Conservation (phyloP, 257 asterid species). For the Echites panduratus region DNA sequence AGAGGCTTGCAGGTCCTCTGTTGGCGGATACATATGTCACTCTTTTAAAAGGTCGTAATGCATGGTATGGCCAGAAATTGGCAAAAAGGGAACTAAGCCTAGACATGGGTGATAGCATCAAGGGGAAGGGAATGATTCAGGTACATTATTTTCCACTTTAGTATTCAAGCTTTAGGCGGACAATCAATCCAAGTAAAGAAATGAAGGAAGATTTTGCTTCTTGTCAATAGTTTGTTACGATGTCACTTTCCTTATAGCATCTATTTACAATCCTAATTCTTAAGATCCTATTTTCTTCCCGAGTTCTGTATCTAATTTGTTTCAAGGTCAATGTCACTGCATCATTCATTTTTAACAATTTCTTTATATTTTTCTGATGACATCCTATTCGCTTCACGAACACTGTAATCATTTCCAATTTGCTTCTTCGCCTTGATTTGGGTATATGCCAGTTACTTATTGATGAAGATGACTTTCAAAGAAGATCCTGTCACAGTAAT, state of each 20-base stretch:
- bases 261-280: not conserved
- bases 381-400: not conserved
- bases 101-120: conserved; percentile 87
- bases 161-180: not conserved
- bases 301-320: too few relatives aligned
- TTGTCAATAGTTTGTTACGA: not conserved
- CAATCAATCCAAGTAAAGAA: not conserved
- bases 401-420: not conserved
- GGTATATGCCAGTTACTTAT: not conserved
- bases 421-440: too few relatives aligned
- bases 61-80: conserved; percentile 92
- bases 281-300: not conserved
- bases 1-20: conserved; percentile 89
- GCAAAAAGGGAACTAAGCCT: conserved; percentile 72
- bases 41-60: conserved; percentile 76
- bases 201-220: not conserved
- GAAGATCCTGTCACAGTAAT: not conserved
- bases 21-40: conserved; percentile 94
- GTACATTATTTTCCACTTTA: conserved; percentile 25
- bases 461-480: not conserved
- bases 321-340: too few relatives aligned
- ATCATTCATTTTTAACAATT: too few relatives aligned
- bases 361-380: too few relatives aligned
- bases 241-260: not conserved
- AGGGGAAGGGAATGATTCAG: conserved; percentile 94